Evolutionary conservation across 169 alveolate species (phyloP), one percentile per base, ranked within the genome.

Genomic region (Plasmodium sp.): DNA sequence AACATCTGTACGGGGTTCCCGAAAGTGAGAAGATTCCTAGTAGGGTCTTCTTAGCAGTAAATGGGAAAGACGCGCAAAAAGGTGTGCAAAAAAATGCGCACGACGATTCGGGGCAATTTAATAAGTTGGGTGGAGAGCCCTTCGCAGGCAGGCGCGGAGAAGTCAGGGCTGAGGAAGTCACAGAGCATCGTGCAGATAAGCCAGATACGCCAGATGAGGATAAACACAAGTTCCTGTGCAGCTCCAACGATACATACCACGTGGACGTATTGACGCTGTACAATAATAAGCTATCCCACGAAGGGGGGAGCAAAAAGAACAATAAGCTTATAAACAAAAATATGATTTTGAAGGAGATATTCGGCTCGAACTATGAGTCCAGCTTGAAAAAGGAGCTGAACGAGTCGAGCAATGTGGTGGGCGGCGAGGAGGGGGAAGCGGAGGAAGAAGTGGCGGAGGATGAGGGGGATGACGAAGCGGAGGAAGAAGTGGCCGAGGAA

Each of bases 291-390:
- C 54, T 92, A 72, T 81, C 95, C n/a, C 33, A n/a, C 41, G 85
- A 83, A 18, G 73, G 41, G 4, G 39, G 41, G n/a, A 83, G 41
- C 39, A 73, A 48, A 72, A 81, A 82, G 62, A 39, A 81, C 27
- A 83, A 92, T 39, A 92, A 92, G 71, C 75, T 92, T 67, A 48
- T 92, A 81, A 92, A 92, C 83, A 92, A 92, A 51, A 92, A 92
- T 51, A 72, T 92, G 95, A 92, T 92, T 81, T 18, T 92, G 85
- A 92, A 92, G 71, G 95, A 92, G 22, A 71, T 92, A 4, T 92
- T 92, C 62, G 95, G 95, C 45, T 92, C 95, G 14, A 92, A 92
- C 27, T 92, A 81, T 82, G 95, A 92, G 62, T 83, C 95, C 12
- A 92, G 92, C 27, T 92, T 92, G 84, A 92, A 82, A 27, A 82